A percentile compares a stretch with the other conserved stretches of the same genome.
Evolutionary conservation across 2,329 filamentous ascomycete species (phyloP).

Genomic region (Pseudogymnoascus verrucosus): DNA sequence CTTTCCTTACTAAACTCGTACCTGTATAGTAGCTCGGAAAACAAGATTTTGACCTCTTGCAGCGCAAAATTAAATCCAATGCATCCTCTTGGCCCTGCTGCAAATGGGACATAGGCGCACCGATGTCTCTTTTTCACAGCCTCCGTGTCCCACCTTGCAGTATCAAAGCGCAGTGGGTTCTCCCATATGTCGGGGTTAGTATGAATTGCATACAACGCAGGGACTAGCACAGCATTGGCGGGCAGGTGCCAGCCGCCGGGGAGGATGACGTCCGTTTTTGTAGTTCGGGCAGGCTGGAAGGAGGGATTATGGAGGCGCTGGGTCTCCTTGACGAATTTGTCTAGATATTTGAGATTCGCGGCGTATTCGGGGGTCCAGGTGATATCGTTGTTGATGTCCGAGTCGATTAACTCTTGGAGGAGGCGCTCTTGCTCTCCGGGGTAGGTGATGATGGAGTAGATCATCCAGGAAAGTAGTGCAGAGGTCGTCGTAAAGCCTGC

Average conservation of each 20-base stretch:
- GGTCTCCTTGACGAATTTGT: constrained; percentile 53
- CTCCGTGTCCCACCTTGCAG: constrained; percentile 50
- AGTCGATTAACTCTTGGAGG: constrained; percentile 49
- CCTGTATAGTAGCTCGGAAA: background rate
- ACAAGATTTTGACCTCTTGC: background rate
- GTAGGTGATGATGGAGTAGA: constrained; percentile 47
- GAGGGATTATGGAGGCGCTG: constrained; percentile 53
- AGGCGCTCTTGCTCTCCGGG: constrained; percentile 47
- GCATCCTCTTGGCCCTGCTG: constrained; percentile 47
- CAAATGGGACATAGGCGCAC: constrained; percentile 51
- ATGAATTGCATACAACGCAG: background rate
- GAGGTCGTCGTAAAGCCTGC: constrained; percentile 55
- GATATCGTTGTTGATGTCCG: constrained; percentile 36
- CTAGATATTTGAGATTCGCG: constrained; percentile 42
- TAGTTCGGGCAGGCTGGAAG: constrained; percentile 51
- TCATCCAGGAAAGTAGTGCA: constrained; percentile 49
- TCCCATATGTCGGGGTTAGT: background rate
- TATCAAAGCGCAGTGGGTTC: constrained; percentile 38
- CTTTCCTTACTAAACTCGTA: background rate
- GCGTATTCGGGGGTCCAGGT: constrained; percentile 40
- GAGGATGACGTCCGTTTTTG: constrained; percentile 46
- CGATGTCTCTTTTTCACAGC: constrained; percentile 44
- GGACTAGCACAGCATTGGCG: constrained; percentile 29
- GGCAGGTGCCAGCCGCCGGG: constrained; percentile 52
- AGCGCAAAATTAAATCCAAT: constrained; percentile 34